These are phyloP conservation scores for Mucor ambiguus DNA, from an alignment of 371 early-diverging fungal genomes.

Conservation along the genomic window DNA sequence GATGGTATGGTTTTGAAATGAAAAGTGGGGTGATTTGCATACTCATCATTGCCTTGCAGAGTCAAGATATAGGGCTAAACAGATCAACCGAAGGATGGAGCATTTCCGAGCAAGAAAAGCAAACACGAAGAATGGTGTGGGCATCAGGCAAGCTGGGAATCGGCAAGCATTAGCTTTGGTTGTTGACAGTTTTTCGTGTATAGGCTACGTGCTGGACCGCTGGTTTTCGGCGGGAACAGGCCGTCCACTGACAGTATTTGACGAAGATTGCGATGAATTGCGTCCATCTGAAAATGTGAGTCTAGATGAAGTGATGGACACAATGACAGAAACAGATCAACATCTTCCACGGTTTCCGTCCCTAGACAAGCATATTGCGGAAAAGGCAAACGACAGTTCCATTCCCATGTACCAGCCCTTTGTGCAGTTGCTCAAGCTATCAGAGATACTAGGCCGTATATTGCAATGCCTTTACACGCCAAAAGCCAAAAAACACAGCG, in stretches of 20 bases:
- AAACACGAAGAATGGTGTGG: slow-evolving; percentile 57
- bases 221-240: slow-evolving; percentile 38
- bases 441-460: slow-evolving; percentile 38
- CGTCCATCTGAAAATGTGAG: slow-evolving; percentile 30
- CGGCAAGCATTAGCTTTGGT: no score
- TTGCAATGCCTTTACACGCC: slow-evolving; percentile 41
- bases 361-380: background rate
- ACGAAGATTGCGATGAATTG: slow-evolving; percentile 43
- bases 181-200: no score
- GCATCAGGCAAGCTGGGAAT: slow-evolving; percentile 26
- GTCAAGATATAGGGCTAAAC: slow-evolving; percentile 58
- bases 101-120: slow-evolving; percentile 43
- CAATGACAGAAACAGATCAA: slow-evolving; percentile 19
- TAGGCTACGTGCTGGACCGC: slow-evolving; percentile 49
- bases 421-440: slow-evolving; percentile 41
- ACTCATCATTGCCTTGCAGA: slow-evolving; percentile 14
- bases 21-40: background rate
- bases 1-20: slow-evolving; percentile 17
- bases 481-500: slow-evolving; percentile 34
- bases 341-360: slow-evolving; percentile 25
- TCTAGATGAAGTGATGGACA: slow-evolving; percentile 41
- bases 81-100: slow-evolving; percentile 41
- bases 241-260: slow-evolving; percentile 31
- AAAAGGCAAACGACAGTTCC: background rate
- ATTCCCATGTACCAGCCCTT: slow-evolving; percentile 39